Evolutionary conservation across 257 asterid species (phyloP).

Genomic region (Paulownia fortunei): DNA sequence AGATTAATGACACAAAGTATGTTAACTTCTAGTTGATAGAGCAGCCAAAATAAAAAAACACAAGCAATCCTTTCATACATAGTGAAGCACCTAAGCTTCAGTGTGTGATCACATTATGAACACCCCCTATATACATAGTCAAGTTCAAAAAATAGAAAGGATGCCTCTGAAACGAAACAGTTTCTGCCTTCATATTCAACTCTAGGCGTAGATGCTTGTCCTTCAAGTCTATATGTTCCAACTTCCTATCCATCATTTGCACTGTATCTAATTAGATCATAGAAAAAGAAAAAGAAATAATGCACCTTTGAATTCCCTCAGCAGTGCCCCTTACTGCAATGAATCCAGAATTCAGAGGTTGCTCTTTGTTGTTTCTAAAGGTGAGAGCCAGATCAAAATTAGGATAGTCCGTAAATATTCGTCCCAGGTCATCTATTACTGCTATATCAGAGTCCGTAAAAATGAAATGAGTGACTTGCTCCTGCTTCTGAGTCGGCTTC

Average conservation of each 20-base stretch:
- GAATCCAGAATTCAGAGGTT: slow-evolving; percentile 94
- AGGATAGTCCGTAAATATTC: slow-evolving; percentile 63
- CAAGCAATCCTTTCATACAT: background rate
- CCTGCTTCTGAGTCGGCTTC: slow-evolving; percentile 55
- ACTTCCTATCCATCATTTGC: slow-evolving; percentile 2
- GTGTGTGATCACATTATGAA: background rate
- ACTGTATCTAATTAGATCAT: background rate
- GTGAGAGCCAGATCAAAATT: slow-evolving; percentile 87
- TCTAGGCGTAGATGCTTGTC: background rate
- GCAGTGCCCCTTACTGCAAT: slow-evolving; percentile 89
- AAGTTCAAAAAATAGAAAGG: background rate
- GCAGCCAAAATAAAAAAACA: background rate
- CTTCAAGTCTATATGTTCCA: background rate
- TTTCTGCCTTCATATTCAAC: background rate
- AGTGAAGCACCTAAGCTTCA: background rate
- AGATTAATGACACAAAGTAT: background rate
- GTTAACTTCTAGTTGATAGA: background rate
- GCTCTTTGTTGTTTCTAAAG: slow-evolving; percentile 93
- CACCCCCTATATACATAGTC: background rate
- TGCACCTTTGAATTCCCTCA: slow-evolving; percentile 78
- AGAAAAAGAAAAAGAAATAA: slow-evolving; percentile 11
- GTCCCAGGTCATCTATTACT: slow-evolving; percentile 74
- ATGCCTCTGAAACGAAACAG: background rate
- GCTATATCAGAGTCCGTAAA: slow-evolving; percentile 96
- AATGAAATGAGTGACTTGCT: slow-evolving; percentile 64